Percentiles rank a stretch among this genome's conserved stretches.
Evolutionary conservation across 2,329 filamentous ascomycete genomes (phyloP).

Genomic region (Fusarium luffae): DNA sequence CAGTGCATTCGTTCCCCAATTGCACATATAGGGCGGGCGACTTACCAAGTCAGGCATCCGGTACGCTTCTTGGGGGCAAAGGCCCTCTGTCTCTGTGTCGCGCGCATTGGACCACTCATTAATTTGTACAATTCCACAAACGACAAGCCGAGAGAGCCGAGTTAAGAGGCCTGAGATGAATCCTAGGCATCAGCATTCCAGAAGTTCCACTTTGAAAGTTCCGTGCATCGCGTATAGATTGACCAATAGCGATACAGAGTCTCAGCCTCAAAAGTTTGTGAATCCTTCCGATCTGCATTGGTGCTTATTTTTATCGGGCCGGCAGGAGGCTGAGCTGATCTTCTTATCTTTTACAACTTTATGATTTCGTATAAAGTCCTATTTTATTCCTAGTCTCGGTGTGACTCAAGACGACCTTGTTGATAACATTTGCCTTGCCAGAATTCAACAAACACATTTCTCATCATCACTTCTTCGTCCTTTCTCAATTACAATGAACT

Average conservation of each 20-base stretch:
- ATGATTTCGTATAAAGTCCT: background rate
- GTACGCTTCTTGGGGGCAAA: constrained; percentile 16
- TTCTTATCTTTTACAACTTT: background rate
- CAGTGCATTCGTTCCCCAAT: background rate
- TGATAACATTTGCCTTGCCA: background rate
- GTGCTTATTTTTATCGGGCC: background rate
- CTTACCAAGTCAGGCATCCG: constrained; percentile 15
- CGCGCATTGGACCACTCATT: constrained; percentile 2
- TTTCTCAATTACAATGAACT: background rate
- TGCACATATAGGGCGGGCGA: background rate
- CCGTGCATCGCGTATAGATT: constrained; percentile 3
- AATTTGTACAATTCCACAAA: background rate
- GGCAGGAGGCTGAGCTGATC: background rate
- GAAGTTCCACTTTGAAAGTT: background rate
- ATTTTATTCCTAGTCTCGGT: accelerated
- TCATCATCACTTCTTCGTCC: background rate
- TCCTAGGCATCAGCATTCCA: background rate
- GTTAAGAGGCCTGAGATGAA: background rate
- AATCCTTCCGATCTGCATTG: too few relatives aligned
- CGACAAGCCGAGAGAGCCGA: background rate
- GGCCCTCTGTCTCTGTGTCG: background rate
- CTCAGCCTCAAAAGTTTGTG: background rate
- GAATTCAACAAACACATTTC: background rate
- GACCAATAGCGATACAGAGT: background rate
- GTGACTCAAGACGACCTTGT: background rate